Evolutionary conservation across 768 basidiomycete genomes (phyloP), one percentile per base, ranked within the genome.

Genomic region (Pilatotrama ljubarskyi): DNA sequence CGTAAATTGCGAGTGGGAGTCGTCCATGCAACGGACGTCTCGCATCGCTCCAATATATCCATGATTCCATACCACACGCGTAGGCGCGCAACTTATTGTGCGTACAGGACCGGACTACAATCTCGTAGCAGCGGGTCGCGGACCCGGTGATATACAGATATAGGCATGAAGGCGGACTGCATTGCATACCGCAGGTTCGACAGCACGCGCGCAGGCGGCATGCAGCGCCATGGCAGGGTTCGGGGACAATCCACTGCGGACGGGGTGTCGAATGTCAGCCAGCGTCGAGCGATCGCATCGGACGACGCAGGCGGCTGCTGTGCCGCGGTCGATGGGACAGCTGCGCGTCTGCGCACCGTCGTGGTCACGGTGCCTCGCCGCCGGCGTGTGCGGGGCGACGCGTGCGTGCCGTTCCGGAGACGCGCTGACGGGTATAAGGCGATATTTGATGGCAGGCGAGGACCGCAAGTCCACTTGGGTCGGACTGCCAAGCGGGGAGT

Each of bases 401-500:
- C 13, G 32, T 35, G 36, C 36, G 50, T 40, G 18, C 26, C 36
- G 11, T 35, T 44, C 15, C 1, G 40, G 25, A 13, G 40, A 26
- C 55, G 55, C 2, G 37, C 38, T 18, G 37, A 25, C 55, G 55
- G 36, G 55, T 37, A 8, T 40, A 22, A 37, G 25, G 55, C 50
- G 50, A 51, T 40, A 38, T 38, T 37, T 50, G 48, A 50, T 50
- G 48, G 48, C 15, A n/a, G n/a, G n/a, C n/a, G n/a, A n/a, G n/a
- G n/a, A n/a, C n/a, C 22, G n/a, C 41, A 44, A 47, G 48, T 49
- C 55, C 47, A 57, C 47, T 32, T 47, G 18, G 20, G 36, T 53
- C 51, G 44, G 51, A 47, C 43, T 57, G 55, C 55, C 38, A 57
- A 57, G 55, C 38, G 47, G 29, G 35, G 15, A 10, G 5, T 51